Conservation (phyloP, 306 rosid genomes). For the Sophora flavescens region DNA sequence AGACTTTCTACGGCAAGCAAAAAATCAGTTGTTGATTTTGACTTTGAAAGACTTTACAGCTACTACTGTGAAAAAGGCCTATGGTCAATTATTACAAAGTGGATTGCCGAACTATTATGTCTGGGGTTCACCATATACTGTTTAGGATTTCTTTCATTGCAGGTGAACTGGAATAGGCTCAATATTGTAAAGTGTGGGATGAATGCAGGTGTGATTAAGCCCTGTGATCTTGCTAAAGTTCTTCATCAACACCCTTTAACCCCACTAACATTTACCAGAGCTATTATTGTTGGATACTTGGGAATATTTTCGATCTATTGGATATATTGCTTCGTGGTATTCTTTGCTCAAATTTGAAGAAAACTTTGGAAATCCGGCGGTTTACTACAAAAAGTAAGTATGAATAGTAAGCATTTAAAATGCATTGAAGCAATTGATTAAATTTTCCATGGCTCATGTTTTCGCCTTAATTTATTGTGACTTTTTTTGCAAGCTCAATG, state of each 20-base stretch:
- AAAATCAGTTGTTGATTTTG: no score
- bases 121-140: conserved; percentile 84
- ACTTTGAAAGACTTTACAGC: conserved; percentile 88
- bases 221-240: conserved; percentile 94
- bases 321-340: conserved; percentile 90
- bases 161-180: conserved; percentile 94
- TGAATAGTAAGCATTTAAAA: conserved; percentile 18
- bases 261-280: conserved; percentile 75
- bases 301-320: conserved; percentile 87
- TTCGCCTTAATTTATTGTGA: conserved; percentile 30
- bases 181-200: conserved; percentile 95
- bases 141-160: conserved; percentile 85
- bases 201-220: conserved; percentile 89
- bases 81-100: conserved; percentile 85
- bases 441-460: not conserved
- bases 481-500: conserved; percentile 75
- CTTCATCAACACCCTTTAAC: conserved; percentile 79
- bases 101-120: conserved; percentile 93
- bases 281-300: conserved; percentile 87
- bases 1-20: no score
- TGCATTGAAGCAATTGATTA: no score
- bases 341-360: conserved; percentile 84
- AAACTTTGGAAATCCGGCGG: conserved; percentile 74
- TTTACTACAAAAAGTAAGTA: conserved; percentile 75
- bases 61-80: conserved; percentile 96